These are phyloP conservation scores for Agrocybe praecox DNA, from an alignment of 768 basidiomycete species.

Conservation along the genomic window DNA sequence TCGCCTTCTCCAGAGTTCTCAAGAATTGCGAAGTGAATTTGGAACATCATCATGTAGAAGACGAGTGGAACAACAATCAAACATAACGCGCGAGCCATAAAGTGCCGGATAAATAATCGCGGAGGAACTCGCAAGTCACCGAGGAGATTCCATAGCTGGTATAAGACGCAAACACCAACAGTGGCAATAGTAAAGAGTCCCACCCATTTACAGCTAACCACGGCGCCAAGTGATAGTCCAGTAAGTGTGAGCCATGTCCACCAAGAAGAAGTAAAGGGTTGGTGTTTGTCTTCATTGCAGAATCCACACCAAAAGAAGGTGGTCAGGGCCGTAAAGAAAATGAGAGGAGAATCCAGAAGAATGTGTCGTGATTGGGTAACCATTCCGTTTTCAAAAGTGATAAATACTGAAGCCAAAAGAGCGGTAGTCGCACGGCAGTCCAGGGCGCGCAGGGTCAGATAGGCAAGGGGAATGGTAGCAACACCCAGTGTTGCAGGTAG, in stretches of 20 bases:
- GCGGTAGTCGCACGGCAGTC: slow-evolving; percentile 93
- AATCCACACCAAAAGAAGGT: slow-evolving; percentile 88
- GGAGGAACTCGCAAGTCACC: slow-evolving; percentile 85
- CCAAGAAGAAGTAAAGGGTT: slow-evolving; percentile 85
- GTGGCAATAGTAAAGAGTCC: slow-evolving; percentile 98
- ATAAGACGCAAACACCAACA: slow-evolving; percentile 80
- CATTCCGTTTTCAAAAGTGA: slow-evolving; percentile 96
- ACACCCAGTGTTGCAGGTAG: slow-evolving; percentile 92
- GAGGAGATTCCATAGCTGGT: slow-evolving; percentile 87
- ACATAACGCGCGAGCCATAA: slow-evolving; percentile 87
- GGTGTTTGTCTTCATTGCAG: slow-evolving; percentile 84
- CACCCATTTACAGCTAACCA: slow-evolving; percentile 96
- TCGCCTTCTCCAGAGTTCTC: slow-evolving; percentile 94
- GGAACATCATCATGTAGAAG: slow-evolving; percentile 98
- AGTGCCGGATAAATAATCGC: slow-evolving; percentile 78
- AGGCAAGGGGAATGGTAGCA: slow-evolving; percentile 86
- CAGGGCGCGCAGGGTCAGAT: slow-evolving; percentile 91
- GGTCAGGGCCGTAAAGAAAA: slow-evolving; percentile 96
- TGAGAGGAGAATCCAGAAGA: slow-evolving; percentile 95
- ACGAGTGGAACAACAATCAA: slow-evolving; percentile 81
- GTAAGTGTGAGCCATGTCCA: slow-evolving; percentile 91
- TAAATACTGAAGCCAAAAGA: slow-evolving; percentile 85
- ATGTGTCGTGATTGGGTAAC: slow-evolving; percentile 96
- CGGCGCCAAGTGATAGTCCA: slow-evolving; percentile 89
- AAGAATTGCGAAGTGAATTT: slow-evolving; percentile 90